Evolutionary conservation across 1,139 yeast species (phyloP).

Genomic region (Yamadazyma dushanensis): DNA sequence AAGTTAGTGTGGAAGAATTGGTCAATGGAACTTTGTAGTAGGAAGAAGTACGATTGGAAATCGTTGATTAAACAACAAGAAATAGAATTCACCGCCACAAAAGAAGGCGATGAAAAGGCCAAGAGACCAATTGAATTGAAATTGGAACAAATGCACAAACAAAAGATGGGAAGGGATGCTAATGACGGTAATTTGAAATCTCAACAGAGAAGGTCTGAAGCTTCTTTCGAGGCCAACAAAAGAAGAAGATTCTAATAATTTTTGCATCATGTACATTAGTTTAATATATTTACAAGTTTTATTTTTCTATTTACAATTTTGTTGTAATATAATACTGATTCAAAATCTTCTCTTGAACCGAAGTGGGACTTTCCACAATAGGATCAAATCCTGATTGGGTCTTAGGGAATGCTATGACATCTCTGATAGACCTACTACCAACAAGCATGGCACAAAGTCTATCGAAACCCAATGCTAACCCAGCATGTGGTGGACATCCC

Average conservation of each 20-base stretch:
- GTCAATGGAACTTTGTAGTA: slow-evolving; percentile 73
- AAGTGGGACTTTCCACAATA: slow-evolving; percentile 83
- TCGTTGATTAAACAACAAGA: slow-evolving; percentile 70
- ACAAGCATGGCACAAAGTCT: slow-evolving; percentile 87
- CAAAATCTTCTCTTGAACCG: slow-evolving; percentile 51
- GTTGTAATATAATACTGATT: slow-evolving; percentile 45
- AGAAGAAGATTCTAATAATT: slow-evolving; percentile 10
- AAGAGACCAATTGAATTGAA: slow-evolving; percentile 48
- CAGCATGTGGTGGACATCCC: slow-evolving; percentile 99
- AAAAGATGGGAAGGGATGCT: slow-evolving; percentile 27
- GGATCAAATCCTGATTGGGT: slow-evolving; percentile 86
- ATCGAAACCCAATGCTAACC: slow-evolving; percentile 93
- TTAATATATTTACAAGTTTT: slow-evolving; percentile 6
- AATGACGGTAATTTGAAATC: slow-evolving; percentile 17
- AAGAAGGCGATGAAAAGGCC: slow-evolving; percentile 18
- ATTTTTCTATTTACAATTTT: slow-evolving; percentile 5
- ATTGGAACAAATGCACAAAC: slow-evolving; percentile 40
- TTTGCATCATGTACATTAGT: slow-evolving; percentile 10
- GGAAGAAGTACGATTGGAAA: slow-evolving; percentile 87
- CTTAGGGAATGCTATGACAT: slow-evolving; percentile 95
- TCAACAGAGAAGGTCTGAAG: slow-evolving; percentile 10
- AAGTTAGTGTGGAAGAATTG: slow-evolving; percentile 94
- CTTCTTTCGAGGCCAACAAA: slow-evolving; percentile 19
- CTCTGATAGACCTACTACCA: slow-evolving; percentile 75
- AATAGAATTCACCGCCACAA: slow-evolving; percentile 40